Base-by-base conservation (phyloP, 2,329 filamentous ascomycete species). In the Xylaria sp. region DNA sequence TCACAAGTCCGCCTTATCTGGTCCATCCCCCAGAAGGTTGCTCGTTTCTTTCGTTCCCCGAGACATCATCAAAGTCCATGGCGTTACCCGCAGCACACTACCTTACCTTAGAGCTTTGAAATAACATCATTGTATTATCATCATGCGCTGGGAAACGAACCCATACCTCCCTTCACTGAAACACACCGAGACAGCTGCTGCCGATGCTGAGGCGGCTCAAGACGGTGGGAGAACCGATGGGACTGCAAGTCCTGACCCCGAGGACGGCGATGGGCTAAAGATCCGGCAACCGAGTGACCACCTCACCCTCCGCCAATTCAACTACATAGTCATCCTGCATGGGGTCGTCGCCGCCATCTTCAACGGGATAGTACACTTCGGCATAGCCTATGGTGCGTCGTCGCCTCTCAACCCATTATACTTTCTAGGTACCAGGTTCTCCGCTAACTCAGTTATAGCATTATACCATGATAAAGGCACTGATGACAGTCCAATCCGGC, bases 351-450 rank as follows among this genome's bases (percentile, higher is more conserved):
- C 83, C 9, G 80, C 82, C 69, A 57, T 83, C n/a, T 53, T 87
- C 2, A 85, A 84, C 0, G 85, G 81, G 0, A 83, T 78, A 24
- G 82, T 87, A 69, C 87, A 87, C 76, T 85, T 86, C 74, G 82
- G 80, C 53, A 80, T 86, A 65, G 85, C 83, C 17, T 86, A 85
- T 69, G 82, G 84, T 85, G 72, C 65, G 77, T 74, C 8, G 7
- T n/a, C 27, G 5, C 30, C 7, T n/a, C 4, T 30, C 19, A 24
- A 4, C 21, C 45, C 12, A 8, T 27, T 57, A 34, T 34, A 51
- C 24, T 2, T 4, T 14, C n/a, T 17, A 3, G 24, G 24, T 27
- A 27, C 2, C 8, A 14, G 19, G 4, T 30, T 48, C 48, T 11
- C n/a, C 17, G 58, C 64, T 70, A 19, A 74, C 56, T 9, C 27